A percentile compares a stretch with the other conserved stretches of the same genome.
These are phyloP conservation scores for Martiniozyma asiatica DNA, from an alignment of 1,139 yeast species.

Conservation along the genomic window DNA sequence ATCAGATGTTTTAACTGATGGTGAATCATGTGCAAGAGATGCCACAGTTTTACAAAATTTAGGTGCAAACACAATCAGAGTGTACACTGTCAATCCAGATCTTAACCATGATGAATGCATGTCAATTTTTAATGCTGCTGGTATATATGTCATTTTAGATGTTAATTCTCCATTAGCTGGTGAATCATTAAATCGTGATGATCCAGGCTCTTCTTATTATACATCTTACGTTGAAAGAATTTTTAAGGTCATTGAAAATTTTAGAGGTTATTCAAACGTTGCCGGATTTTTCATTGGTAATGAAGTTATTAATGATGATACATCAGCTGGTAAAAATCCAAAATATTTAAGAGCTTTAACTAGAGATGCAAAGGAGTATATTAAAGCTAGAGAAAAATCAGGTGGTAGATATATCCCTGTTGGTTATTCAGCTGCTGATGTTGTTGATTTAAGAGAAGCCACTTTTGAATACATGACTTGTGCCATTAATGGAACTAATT, in stretches of 20 bases:
- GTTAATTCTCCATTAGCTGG: constrained; percentile 66
- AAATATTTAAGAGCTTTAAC: constrained; percentile 78
- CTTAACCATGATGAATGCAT: constrained; percentile 80
- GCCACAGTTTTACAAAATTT: constrained; percentile 64
- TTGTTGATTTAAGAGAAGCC: constrained; percentile 53
- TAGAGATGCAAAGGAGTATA: constrained; percentile 82
- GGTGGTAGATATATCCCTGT: constrained; percentile 71
- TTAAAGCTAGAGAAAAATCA: constrained; percentile 23
- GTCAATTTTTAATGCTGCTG: constrained; percentile 76
- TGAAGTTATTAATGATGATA: constrained; percentile 76
- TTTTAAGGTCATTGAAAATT: constrained; percentile 71
- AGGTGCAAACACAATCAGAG: constrained; percentile 57
- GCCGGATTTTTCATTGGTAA: constrained; percentile 92
- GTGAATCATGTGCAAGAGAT: constrained; percentile 66
- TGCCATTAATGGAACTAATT: constrained; percentile 39
- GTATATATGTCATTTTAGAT: constrained; percentile 78
- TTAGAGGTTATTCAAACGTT: constrained; percentile 70
- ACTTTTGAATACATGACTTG: constrained; percentile 79
- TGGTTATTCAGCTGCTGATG: constrained; percentile 91
- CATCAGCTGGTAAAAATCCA: constrained; percentile 53
- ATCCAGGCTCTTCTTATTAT: constrained; percentile 62
- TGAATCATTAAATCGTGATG: constrained; percentile 59
- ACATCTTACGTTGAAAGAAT: constrained; percentile 58
- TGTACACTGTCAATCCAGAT: constrained; percentile 68
- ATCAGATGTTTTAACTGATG: constrained; percentile 65